These are phyloP conservation scores for Termitomyces sp. DNA, from an alignment of 768 basidiomycete species.

Conservation along the genomic window DNA sequence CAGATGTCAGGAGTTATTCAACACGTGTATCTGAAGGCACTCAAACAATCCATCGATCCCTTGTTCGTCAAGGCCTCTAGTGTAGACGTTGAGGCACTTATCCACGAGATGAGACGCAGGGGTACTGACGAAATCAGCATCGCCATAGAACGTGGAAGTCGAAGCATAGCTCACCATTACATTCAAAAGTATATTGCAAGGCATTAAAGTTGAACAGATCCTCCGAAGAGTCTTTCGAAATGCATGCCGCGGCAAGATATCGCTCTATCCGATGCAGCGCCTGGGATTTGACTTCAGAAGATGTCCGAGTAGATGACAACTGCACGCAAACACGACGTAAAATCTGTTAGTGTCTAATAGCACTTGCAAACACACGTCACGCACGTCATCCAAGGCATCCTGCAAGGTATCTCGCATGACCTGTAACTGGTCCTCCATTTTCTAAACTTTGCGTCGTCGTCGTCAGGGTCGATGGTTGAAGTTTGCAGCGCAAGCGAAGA, in stretches of 20 bases:
- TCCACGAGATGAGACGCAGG: slow-evolving; percentile 59
- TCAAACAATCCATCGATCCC: slow-evolving; percentile 41
- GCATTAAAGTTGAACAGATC: slow-evolving; percentile 52
- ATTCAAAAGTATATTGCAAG: slow-evolving; percentile 77
- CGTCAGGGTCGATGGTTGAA: slow-evolving; percentile 13
- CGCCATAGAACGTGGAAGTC: not conserved
- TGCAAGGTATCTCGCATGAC: slow-evolving; percentile 45
- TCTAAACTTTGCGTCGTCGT: not conserved
- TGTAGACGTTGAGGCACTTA: slow-evolving; percentile 42
- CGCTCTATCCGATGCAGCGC: slow-evolving; percentile 56
- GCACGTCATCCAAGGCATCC: slow-evolving; percentile 65
- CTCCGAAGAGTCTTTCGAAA: slow-evolving; percentile 34
- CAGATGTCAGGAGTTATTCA: slow-evolving; percentile 4
- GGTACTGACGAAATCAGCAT: slow-evolving; percentile 44
- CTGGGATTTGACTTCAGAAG: slow-evolving; percentile 41
- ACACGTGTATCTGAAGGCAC: not conserved
- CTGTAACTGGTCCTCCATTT: slow-evolving; percentile 23
- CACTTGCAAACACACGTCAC: slow-evolving; percentile 15
- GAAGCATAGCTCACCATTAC: slow-evolving; percentile 55
- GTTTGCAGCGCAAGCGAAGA: not conserved
- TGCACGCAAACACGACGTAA: slow-evolving; percentile 23
- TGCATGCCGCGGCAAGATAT: slow-evolving; percentile 46
- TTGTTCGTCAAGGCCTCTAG: slow-evolving; percentile 48
- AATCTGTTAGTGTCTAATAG: not conserved
- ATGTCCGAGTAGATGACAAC: slow-evolving; percentile 62